Percentiles rank a stretch among this genome's conserved stretches.
Evolutionary conservation across 2,329 filamentous ascomycete species (phyloP).

Genomic region (Hymenoscyphus repandus): DNA sequence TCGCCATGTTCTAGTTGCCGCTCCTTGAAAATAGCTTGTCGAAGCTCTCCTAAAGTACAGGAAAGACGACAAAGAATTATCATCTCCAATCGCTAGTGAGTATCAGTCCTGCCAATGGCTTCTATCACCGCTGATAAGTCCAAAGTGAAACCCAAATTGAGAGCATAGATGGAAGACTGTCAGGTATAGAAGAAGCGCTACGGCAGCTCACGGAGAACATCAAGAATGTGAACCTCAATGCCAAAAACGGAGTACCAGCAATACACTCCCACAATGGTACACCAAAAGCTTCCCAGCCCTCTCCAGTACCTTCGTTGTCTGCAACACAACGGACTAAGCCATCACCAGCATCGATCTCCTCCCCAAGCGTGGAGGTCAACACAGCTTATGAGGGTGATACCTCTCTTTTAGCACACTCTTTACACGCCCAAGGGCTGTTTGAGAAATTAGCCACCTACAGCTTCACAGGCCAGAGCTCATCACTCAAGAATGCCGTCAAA

Average conservation of each 20-base stretch:
- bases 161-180: slow-evolving; percentile 12
- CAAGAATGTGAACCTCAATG: too few relatives aligned
- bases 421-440: slow-evolving; percentile 13
- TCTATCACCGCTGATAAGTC: background rate
- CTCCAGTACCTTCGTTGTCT: background rate
- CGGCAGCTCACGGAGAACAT: slow-evolving; percentile 5
- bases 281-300: too few relatives aligned
- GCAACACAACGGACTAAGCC: background rate
- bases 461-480: background rate
- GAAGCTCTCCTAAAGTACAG: slow-evolving; percentile 5
- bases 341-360: background rate
- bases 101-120: background rate
- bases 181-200: slow-evolving; percentile 12
- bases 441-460: slow-evolving; percentile 9
- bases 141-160: slow-evolving; percentile 16
- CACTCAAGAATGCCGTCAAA: background rate
- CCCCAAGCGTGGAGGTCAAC: background rate
- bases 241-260: too few relatives aligned
- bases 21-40: background rate
- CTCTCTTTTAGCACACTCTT: slow-evolving; percentile 13
- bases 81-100: slow-evolving; percentile 17
- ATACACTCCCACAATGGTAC: too few relatives aligned
- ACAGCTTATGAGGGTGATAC: slow-evolving; percentile 12
- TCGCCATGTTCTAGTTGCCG: background rate
- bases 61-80: slow-evolving; percentile 12